Evolutionary conservation across 306 rosid species (phyloP).

Genomic region (Psophocarpus tetragonolobus): DNA sequence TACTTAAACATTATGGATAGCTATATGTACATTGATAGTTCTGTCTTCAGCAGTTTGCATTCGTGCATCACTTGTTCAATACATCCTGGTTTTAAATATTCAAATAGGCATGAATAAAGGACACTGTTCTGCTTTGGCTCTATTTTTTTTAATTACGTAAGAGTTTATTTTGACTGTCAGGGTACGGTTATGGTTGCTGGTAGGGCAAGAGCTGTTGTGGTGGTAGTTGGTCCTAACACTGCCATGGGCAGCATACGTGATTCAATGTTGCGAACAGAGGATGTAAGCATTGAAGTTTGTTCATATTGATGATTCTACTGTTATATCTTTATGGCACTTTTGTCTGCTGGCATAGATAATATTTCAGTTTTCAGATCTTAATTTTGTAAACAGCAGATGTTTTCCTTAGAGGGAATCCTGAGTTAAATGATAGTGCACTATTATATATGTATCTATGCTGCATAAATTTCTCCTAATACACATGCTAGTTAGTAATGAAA

Average conservation of each 20-base stretch:
- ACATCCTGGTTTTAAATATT: background rate
- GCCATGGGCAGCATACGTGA: constrained; percentile 98
- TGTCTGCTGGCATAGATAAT: constrained; percentile 23
- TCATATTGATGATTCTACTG: constrained; percentile 2
- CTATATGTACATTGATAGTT: background rate
- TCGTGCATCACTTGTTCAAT: background rate
- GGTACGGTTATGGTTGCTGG: constrained; percentile 98
- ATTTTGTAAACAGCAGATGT: background rate
- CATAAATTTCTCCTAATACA: constrained; percentile 1
- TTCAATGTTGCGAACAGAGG: constrained; percentile 90
- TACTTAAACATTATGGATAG: background rate
- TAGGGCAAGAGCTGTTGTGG: constrained; percentile 93
- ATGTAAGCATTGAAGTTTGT: constrained; percentile 59
- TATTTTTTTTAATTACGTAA: background rate
- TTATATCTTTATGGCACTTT: constrained; percentile 23
- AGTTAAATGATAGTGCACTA: constrained; percentile 8
- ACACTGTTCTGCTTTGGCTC: background rate
- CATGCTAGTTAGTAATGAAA: background rate
- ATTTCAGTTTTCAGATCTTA: constrained; percentile 27
- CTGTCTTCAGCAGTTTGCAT: background rate
- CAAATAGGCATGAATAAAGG: constrained; percentile 26
- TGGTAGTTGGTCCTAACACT: constrained; percentile 89
- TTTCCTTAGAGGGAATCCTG: constrained; percentile 18
- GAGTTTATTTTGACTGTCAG: constrained; percentile 50
- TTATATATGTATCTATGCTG: background rate